A percentile compares a stretch with the other conserved stretches of the same genome.
These are phyloP conservation scores for Fusarium pilosicola DNA, from an alignment of 2,329 filamentous ascomycete genomes.

Conservation along the genomic window DNA sequence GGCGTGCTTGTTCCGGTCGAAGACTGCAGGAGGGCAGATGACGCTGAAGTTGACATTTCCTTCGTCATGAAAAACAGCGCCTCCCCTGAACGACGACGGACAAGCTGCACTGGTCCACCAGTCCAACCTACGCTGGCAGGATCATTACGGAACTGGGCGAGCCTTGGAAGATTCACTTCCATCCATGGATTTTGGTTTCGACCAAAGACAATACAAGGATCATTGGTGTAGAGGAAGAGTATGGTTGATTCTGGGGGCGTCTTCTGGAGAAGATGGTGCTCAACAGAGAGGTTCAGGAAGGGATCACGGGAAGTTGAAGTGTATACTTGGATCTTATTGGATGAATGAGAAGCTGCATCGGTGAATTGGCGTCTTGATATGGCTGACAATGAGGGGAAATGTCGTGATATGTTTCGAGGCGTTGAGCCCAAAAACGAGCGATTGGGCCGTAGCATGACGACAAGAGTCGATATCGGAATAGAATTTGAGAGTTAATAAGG, in stretches of 20 bases:
- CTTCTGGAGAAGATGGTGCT: constrained; percentile 86
- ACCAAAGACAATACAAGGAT: constrained; percentile 88
- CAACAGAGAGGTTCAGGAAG: constrained; percentile 91
- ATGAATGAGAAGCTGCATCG: constrained; percentile 53
- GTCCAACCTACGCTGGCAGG: constrained; percentile 41
- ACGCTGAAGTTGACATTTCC: constrained; percentile 97
- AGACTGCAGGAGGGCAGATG: constrained; percentile 79
- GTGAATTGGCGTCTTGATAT: constrained; percentile 47
- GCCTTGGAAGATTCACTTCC: constrained; percentile 78
- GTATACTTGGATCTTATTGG: constrained; percentile 72
- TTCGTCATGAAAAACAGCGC: constrained; percentile 91
- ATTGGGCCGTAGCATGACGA: constrained; percentile 20
- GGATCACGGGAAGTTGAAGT: constrained; percentile 76
- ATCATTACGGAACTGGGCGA: constrained; percentile 51
- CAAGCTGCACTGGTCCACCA: constrained; percentile 62
- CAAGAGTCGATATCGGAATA: background rate
- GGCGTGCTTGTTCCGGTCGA: constrained; percentile 88
- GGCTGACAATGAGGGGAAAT: constrained; percentile 10
- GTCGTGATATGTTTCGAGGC: constrained; percentile 6
- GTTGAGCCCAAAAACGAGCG: constrained; percentile 14
- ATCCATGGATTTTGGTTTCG: constrained; percentile 98
- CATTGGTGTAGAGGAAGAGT: constrained; percentile 88
- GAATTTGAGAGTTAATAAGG: background rate
- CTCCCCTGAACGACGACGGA: constrained; percentile 90
- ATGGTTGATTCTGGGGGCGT: constrained; percentile 77